A percentile compares a stretch with the other conserved stretches of the same genome.
phyloP scores from a whole-genome alignment of 2,329 filamentous ascomycete genomes.

The Calonectria honghensis region DNA sequence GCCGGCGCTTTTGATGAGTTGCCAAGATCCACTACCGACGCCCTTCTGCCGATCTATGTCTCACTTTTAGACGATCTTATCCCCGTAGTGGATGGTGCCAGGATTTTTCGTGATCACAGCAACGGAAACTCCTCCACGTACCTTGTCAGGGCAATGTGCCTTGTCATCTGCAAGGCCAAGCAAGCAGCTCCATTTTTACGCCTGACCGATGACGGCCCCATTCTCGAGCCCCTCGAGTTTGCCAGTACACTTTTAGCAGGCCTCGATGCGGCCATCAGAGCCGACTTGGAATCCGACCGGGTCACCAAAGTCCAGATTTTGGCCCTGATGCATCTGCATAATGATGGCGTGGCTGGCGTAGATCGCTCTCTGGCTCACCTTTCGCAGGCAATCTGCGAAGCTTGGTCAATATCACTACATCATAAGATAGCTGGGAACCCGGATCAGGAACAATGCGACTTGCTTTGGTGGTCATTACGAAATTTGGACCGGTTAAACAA shows the following conservation, averaged over 20 bases:
- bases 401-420: conserved; percentile 48
- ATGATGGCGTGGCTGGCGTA: conserved; percentile 49
- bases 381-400: conserved; percentile 52
- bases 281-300: conserved; percentile 51
- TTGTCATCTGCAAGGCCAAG: conserved; percentile 50
- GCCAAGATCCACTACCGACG: conserved; percentile 37
- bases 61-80: conserved; percentile 41
- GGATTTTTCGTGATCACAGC: conserved; percentile 39
- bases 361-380: conserved; percentile 51
- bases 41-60: conserved; percentile 36
- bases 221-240: conserved; percentile 45
- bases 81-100: conserved; percentile 34
- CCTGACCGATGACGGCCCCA: conserved; percentile 37
- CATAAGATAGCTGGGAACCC: conserved; percentile 25
- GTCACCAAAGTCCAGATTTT: conserved; percentile 51
- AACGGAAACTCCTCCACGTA: conserved; percentile 47
- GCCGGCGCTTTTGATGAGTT: conserved; percentile 37
- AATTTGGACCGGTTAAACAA: conserved; percentile 43
- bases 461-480: conserved; percentile 38
- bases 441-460: conserved; percentile 36
- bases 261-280: conserved; percentile 52
- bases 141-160: conserved; percentile 51
- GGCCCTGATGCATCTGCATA: conserved; percentile 53
- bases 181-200: conserved; percentile 52
- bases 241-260: conserved; percentile 44